A percentile compares a stretch with the other conserved stretches of the same genome.
Conservation (phyloP, 2,329 filamentous ascomycete genomes). For the Colletotrichum falcatum region DNA sequence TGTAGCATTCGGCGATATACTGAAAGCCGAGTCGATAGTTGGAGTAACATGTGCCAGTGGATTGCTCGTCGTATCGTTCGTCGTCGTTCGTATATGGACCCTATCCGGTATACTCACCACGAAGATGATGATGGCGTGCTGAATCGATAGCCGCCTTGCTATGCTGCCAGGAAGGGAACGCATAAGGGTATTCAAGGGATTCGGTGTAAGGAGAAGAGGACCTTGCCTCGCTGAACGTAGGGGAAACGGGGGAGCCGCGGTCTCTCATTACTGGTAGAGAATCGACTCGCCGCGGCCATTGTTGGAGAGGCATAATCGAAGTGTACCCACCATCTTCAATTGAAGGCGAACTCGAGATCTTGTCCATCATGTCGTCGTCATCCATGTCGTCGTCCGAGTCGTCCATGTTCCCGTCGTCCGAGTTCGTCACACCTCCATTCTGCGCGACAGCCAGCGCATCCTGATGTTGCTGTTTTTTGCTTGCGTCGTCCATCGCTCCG, state of each 20-base stretch:
- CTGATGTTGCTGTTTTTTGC: conserved; percentile 51
- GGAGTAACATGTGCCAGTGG: conserved; percentile 41
- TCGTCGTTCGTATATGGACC: conserved; percentile 37
- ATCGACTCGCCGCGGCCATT: conserved; percentile 59
- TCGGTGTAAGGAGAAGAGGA: conserved; percentile 58
- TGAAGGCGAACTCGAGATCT: conserved; percentile 97
- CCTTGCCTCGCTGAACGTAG: conserved; percentile 49
- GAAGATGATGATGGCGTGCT: conserved; percentile 57
- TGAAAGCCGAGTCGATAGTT: conserved; percentile 44
- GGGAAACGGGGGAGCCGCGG: conserved; percentile 49
- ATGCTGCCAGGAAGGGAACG: conserved; percentile 45
- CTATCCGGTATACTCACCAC: conserved; percentile 59
- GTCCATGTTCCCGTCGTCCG: conserved; percentile 73
- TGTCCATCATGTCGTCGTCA: conserved; percentile 96
- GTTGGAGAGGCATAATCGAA: conserved; percentile 51
- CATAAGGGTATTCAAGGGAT: conserved; percentile 50
- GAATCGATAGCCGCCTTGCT: conserved; percentile 49
- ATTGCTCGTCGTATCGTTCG: conserved; percentile 45
- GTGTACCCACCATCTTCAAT: conserved; percentile 97
- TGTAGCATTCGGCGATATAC: background rate
- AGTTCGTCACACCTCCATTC: conserved; percentile 65
- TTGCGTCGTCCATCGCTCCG: conserved; percentile 41
- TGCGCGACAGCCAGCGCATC: conserved; percentile 68
- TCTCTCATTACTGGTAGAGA: conserved; percentile 52
- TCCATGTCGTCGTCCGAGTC: conserved; percentile 79